A percentile compares a stretch with the other conserved stretches of the same genome.
phyloP scores from a whole-genome alignment of 176 grass and related monocot species.

The Paspalum vaginatum region DNA sequence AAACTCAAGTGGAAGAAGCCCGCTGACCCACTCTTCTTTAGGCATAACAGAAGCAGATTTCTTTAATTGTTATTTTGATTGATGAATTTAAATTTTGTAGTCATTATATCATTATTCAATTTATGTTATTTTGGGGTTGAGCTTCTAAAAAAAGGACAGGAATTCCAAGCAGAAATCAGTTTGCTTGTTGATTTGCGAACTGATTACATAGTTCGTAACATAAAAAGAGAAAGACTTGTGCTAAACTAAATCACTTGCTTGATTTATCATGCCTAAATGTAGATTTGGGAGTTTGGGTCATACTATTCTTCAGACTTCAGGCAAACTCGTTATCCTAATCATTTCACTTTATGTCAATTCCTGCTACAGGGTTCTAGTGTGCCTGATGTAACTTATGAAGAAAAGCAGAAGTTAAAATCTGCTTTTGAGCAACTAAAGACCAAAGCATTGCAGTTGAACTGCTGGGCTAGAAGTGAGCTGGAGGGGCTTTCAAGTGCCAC shows the following conservation, averaged over 20 bases:
- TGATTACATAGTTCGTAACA: background rate
- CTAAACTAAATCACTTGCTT: constrained; percentile 1
- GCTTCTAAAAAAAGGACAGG: background rate
- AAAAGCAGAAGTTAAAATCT: constrained; percentile 52
- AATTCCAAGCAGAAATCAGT: background rate
- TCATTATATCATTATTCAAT: background rate
- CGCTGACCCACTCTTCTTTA: too few species aligned
- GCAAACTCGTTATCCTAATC: background rate
- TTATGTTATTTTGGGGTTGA: constrained; percentile 17
- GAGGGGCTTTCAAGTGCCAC: constrained; percentile 31
- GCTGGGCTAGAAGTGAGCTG: constrained; percentile 49
- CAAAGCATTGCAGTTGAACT: constrained; percentile 54
- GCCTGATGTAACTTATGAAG: constrained; percentile 44
- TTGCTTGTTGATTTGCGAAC: background rate
- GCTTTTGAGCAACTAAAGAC: constrained; percentile 57
- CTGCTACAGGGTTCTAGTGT: constrained; percentile 43
- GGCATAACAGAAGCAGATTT: constrained; percentile 23
- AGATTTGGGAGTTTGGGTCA: background rate
- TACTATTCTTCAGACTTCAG: constrained; percentile 12
- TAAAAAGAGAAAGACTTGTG: background rate
- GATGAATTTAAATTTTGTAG: constrained; percentile 10
- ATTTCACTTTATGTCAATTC: constrained; percentile 6
- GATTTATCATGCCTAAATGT: constrained; percentile 20
- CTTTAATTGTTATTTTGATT: constrained; percentile 39
- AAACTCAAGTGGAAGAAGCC: too few species aligned